Base-by-base conservation (phyloP, 495 filamentous ascomycete species). In the Poronia punctata region DNA sequence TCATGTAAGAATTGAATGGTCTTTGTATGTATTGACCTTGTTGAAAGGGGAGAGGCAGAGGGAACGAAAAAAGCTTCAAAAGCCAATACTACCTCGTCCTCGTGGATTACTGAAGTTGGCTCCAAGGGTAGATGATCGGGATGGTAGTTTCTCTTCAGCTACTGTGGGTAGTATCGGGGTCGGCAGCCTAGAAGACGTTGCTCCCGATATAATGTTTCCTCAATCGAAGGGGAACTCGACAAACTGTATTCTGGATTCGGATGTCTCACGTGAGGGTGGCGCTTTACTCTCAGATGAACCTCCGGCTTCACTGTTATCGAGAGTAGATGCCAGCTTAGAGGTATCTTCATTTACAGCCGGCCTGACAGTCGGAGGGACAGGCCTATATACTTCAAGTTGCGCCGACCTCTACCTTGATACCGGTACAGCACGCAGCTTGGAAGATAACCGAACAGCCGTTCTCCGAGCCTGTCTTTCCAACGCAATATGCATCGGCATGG, bases 391-490 rank as follows among this genome's bases (percentile, higher is more conserved):
- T 7, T 31, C 10, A 5, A 31, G 23, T 3, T 20, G 20, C 6
- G 17, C 17, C 30, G 27, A 40, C 11, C 20, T 17, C 26, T 5
- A 16, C 24, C 14, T 35, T 7, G 27, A 16, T 12, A 8, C 32
- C 30, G 27, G 19, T 12, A 8, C 32, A 40, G 17, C 30, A 11
- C 17, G 31, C 8, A 28, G 40, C 28, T 8, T 57, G 11, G 33
- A 49, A 8, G 17, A 35, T 11, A 22, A 35, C 35, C 37, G 38
- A 45, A 44, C 48, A 16, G 20, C 43, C 24, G 36, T 45, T 38
- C 19, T 59, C 23, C 22, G 42, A 16, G 64, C 64, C 5, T 55
- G 54, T 6, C 33, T 66, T 9, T 42, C 50, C 14, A 72, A 72
- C 35, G 68, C 68, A 2, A 42, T 48, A 7, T 43, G 50, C 16